These are phyloP conservation scores for Debaryomyces castellii DNA, from an alignment of 805 yeast species.

Conservation along the genomic window DNA sequence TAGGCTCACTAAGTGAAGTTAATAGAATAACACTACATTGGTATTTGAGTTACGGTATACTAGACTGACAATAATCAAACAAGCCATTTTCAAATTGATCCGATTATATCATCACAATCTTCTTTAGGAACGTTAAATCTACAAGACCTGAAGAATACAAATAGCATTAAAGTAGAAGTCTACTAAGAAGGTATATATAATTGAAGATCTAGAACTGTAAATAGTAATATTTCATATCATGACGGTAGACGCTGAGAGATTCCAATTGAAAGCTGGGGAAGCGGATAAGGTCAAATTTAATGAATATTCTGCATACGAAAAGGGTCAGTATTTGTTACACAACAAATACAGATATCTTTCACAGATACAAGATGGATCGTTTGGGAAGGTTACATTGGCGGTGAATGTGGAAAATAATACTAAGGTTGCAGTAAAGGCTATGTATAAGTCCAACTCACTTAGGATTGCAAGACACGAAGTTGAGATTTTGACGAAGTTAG, in stretches of 20 bases:
- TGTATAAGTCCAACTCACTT: conserved; percentile 41
- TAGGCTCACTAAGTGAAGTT: neutral
- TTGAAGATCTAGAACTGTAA: neutral
- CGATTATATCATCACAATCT: neutral
- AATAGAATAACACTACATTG: neutral
- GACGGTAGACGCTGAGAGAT: neutral
- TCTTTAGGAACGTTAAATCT: neutral
- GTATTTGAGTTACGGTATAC: neutral
- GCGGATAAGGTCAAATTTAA: conserved; percentile 1
- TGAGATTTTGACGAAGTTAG: conserved; percentile 38
- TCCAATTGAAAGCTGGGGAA: neutral
- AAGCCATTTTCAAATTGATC: neutral
- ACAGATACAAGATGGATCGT: conserved; percentile 57
- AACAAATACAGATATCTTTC: conserved; percentile 43
- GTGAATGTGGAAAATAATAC: conserved; percentile 29
- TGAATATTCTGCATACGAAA: conserved; percentile 13
- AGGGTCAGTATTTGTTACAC: conserved; percentile 20
- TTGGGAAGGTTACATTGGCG: conserved; percentile 60
- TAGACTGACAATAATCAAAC: neutral
- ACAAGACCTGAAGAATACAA: neutral
- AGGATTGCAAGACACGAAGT: conserved; percentile 58
- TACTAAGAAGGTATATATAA: neutral
- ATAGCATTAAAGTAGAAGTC: neutral
- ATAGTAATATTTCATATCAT: neutral
- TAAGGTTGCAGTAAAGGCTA: conserved; percentile 55